These are phyloP conservation scores for Aspergillus aculeatinus DNA, from an alignment of 2,329 filamentous ascomycete genomes.

Conservation along the genomic window DNA sequence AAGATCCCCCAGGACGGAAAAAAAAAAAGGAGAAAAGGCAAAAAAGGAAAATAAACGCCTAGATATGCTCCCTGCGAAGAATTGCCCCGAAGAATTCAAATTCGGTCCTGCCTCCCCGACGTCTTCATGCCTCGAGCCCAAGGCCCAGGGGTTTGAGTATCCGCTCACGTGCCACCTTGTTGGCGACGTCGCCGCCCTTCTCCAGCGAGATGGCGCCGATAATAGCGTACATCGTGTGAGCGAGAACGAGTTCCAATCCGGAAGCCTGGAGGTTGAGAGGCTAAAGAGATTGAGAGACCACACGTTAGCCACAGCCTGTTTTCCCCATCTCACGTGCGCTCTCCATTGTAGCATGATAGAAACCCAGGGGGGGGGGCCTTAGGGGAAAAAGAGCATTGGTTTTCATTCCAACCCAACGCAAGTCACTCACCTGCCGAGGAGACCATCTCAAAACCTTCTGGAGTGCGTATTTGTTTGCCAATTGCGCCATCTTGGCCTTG, in stretches of 20 bases:
- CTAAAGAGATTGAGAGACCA: constrained; percentile 34
- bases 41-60: constrained; percentile 33
- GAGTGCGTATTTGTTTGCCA: constrained; percentile 72
- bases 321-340: not conserved
- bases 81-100: constrained; percentile 15
- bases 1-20: constrained; percentile 4
- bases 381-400: not conserved
- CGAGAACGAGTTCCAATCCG: constrained; percentile 71
- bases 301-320: not conserved
- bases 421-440: constrained; percentile 69
- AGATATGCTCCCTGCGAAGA: constrained; percentile 37
- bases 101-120: constrained; percentile 13
- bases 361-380: not conserved
- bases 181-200: constrained; percentile 75
- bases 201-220: constrained; percentile 88
- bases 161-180: constrained; percentile 70
- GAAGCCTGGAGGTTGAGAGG: constrained; percentile 68
- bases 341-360: not conserved
- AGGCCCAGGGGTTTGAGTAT: constrained; percentile 60
- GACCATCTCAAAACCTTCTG: constrained; percentile 81
- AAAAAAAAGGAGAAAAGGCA: constrained; percentile 20
- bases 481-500: constrained; percentile 62
- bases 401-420: no score
- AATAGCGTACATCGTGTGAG: constrained; percentile 78
- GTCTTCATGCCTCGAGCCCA: constrained; percentile 28